Evolutionary conservation across 148 eudicot species (phyloP), one percentile per base, ranked within the genome.

Genomic region (Suaeda aralocaspica): DNA sequence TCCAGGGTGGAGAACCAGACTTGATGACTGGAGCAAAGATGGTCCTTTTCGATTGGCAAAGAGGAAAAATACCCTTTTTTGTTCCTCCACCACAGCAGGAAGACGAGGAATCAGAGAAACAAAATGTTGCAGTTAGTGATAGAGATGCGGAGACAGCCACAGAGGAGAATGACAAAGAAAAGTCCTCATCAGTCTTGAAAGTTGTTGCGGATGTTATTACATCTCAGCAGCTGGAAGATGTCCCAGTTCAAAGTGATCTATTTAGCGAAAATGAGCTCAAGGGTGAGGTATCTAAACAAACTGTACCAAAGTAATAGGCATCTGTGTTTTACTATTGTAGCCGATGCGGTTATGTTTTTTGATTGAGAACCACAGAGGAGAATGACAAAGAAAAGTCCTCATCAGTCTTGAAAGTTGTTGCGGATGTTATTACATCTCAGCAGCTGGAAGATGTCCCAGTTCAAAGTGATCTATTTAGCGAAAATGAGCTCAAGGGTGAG

Each of bases 31-130:
- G 79, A 33, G 98, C 90, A 65, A 93, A 93, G 79, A 87, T 88
- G 98, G 78, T 93, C 76, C 86, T 90, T 36, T 86, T 85, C 69
- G 98, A 93, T 75, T 88, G 95, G 95, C 98, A 93, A 80, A 87
- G 95, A 66, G 98, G 98, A 39, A 93, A 86, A 77, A 87, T 90
- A 78, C 98, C 98, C 4, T 93, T 90, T 78, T 93, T 93, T 59
- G 97, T 88, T 18, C 89, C 88, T 16, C 98, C 96, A 2, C 92
- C 92, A 3, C 77, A 74, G 71, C 81, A 64, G 26, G 85, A 83
- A 55, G 85, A 85, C 15, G 81, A 65, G n/a, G 36, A 70, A 11
- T 29, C 74, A 1, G 77, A 62, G 56, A 73, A 75, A 61, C 75
- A 74, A 29, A 65, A 34, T 68, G 77, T 74, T 26, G 21, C 66